Evolutionary conservation across 306 rosid species (phyloP).

Genomic region (Pueraria montana): DNA sequence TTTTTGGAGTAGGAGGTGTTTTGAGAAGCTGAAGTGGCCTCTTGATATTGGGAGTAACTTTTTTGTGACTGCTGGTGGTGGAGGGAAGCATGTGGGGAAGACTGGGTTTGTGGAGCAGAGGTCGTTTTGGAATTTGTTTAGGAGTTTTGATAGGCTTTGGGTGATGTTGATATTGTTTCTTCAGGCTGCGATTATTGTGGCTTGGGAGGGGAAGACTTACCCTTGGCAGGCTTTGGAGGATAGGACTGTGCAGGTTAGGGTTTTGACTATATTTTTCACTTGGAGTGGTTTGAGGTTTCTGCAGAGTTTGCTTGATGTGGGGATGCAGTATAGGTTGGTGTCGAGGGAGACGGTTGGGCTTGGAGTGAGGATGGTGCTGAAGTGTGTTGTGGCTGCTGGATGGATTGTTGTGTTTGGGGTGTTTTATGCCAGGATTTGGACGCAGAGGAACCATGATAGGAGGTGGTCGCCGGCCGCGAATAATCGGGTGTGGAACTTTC

Average conservation of each 20-base stretch:
- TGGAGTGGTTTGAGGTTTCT: constrained; percentile 89
- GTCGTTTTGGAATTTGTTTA: constrained; percentile 86
- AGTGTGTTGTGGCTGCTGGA: constrained; percentile 72
- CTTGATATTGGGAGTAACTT: constrained; percentile 79
- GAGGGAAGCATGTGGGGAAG: constrained; percentile 83
- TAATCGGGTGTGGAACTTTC: constrained; percentile 66
- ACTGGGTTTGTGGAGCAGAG: constrained; percentile 98
- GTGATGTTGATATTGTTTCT: constrained; percentile 83
- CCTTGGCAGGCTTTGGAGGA: constrained; percentile 78
- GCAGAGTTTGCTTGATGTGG: constrained; percentile 80
- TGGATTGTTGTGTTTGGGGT: constrained; percentile 83
- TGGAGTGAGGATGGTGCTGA: constrained; percentile 85
- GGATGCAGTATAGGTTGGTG: constrained; percentile 84
- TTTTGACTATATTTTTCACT: constrained; percentile 78
- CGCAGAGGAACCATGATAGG: constrained; percentile 69
- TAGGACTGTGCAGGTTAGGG: constrained; percentile 69
- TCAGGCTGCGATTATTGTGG: constrained; percentile 89
- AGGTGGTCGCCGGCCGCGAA: constrained; percentile 75
- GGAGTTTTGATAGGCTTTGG: constrained; percentile 96
- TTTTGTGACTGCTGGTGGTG: constrained; percentile 64
- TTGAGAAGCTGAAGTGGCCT: constrained; percentile 94
- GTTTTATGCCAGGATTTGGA: constrained; percentile 82
- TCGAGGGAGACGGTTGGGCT: constrained; percentile 83
- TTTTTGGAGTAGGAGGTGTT: constrained; percentile 91
- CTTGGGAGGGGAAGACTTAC: constrained; percentile 71